Evolutionary conservation across 2,329 filamentous ascomycete genomes (phyloP).

Genomic region (Penicillium sp.): DNA sequence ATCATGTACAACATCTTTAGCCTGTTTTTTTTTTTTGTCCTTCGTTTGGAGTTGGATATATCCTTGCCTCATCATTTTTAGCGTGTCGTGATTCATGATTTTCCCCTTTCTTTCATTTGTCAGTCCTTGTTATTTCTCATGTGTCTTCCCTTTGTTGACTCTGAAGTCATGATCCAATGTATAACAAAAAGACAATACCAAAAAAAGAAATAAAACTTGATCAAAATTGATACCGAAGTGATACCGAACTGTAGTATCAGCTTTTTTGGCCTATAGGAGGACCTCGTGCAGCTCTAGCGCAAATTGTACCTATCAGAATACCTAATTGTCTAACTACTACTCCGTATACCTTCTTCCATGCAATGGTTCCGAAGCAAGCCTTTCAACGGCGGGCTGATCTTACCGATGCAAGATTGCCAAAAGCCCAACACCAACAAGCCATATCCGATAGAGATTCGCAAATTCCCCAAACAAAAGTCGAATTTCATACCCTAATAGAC

Average conservation of each 20-base stretch:
- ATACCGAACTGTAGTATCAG: neutral
- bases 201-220: neutral
- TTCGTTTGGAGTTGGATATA: slow-evolving; percentile 10
- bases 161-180: neutral
- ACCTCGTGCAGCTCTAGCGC: too few species aligned
- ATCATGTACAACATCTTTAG: slow-evolving; percentile 21
- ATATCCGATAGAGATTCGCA: too few species aligned
- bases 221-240: neutral
- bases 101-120: neutral
- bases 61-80: slow-evolving; percentile 9
- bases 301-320: too few species aligned
- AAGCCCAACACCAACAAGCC: too few species aligned
- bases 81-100: neutral
- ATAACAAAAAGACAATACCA: neutral
- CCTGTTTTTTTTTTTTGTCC: slow-evolving; percentile 1
- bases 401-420: too few species aligned
- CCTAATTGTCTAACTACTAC: too few species aligned
- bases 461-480: too few species aligned
- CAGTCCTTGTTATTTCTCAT: neutral
- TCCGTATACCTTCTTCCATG: too few species aligned
- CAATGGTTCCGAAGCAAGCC: neutral
- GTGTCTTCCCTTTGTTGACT: neutral
- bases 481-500: too few species aligned
- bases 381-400: too few species aligned
- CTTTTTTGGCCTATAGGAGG: too few species aligned